A percentile compares a stretch with the other conserved stretches of the same genome.
phyloP scores from a whole-genome alignment of 768 basidiomycete species.

The Fibroporia radiculosa region DNA sequence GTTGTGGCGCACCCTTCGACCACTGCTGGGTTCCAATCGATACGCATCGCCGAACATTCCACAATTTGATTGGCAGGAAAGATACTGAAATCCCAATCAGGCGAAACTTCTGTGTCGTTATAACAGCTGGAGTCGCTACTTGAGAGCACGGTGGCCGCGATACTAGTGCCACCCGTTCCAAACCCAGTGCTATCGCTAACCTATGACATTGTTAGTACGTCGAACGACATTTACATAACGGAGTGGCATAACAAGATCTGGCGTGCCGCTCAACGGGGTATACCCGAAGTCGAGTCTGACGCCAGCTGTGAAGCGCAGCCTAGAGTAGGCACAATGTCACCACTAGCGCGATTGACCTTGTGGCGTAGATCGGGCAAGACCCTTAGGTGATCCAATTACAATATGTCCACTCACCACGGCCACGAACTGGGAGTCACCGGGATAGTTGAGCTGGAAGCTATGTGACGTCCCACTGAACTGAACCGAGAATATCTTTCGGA shows the following conservation, averaged over 20 bases:
- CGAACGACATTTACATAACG: no score
- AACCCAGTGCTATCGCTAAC: slow-evolving; percentile 55
- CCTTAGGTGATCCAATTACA: no score
- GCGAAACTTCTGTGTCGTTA: slow-evolving; percentile 40
- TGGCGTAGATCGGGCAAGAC: neutral
- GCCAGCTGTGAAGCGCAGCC: no score
- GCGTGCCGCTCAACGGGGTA: no score
- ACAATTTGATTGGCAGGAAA: slow-evolving; percentile 55
- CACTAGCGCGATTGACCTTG: no score
- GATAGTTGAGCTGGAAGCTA: slow-evolving; percentile 55
- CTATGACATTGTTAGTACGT: slow-evolving; percentile 22
- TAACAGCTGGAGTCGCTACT: slow-evolving; percentile 56
- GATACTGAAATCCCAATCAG: slow-evolving; percentile 54
- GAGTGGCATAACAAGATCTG: no score
- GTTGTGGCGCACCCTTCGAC: slow-evolving; percentile 43
- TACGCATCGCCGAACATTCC: slow-evolving; percentile 53
- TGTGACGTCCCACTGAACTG: slow-evolving; percentile 40
- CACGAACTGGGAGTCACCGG: slow-evolving; percentile 64
- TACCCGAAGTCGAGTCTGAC: no score
- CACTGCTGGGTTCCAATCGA: slow-evolving; percentile 52
- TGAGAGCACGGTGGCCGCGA: slow-evolving; percentile 44
- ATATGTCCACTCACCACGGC: slow-evolving; percentile 68
- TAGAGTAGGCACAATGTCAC: no score
- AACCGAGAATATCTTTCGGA: slow-evolving; percentile 48
- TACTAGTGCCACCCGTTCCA: slow-evolving; percentile 70